These are phyloP conservation scores for Thozetella sp. DNA, from an alignment of 495 filamentous ascomycete genomes.

Conservation along the genomic window DNA sequence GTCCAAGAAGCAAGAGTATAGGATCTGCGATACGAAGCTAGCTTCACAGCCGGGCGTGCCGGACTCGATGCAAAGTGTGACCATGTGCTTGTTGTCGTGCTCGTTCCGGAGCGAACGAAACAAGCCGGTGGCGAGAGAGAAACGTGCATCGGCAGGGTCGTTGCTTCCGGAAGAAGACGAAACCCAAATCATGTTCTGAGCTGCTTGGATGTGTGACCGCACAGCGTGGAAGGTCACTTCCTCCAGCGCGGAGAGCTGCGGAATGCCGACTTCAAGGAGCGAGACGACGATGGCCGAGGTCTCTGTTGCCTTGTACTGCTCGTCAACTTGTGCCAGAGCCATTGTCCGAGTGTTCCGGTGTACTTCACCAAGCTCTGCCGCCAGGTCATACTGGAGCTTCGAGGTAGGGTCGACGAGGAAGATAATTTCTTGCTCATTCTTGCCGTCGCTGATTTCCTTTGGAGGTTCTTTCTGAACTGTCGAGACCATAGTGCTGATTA, in stretches of 20 bases:
- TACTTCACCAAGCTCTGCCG: no score
- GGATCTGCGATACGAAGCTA: background rate
- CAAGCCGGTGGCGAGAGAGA: constrained; percentile 22
- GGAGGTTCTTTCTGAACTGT: constrained; percentile 13
- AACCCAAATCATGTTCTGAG: constrained; percentile 29
- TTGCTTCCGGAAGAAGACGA: constrained; percentile 12
- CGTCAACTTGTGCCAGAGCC: constrained; percentile 11
- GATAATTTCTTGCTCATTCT: constrained; percentile 5
- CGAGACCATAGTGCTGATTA: constrained; percentile 44
- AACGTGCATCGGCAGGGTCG: constrained; percentile 19
- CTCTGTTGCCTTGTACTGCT: constrained; percentile 3
- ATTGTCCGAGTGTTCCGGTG: no score
- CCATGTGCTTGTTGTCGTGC: constrained; percentile 20
- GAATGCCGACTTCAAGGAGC: constrained; percentile 45
- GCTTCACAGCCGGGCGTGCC: background rate
- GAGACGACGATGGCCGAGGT: constrained; percentile 34
- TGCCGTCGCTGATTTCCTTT: background rate
- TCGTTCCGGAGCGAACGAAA: constrained; percentile 27
- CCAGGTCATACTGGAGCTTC: constrained; percentile 8
- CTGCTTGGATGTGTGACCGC: constrained; percentile 29
- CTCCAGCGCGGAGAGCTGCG: constrained; percentile 38
- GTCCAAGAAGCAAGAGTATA: constrained; percentile 16
- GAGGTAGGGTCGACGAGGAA: constrained; percentile 16
- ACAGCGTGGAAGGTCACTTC: constrained; percentile 25
- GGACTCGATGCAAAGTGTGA: constrained; percentile 24